These are phyloP conservation scores for Ganoderma meredithae DNA, from an alignment of 1,284 basidiomycete genomes.

Conservation along the genomic window DNA sequence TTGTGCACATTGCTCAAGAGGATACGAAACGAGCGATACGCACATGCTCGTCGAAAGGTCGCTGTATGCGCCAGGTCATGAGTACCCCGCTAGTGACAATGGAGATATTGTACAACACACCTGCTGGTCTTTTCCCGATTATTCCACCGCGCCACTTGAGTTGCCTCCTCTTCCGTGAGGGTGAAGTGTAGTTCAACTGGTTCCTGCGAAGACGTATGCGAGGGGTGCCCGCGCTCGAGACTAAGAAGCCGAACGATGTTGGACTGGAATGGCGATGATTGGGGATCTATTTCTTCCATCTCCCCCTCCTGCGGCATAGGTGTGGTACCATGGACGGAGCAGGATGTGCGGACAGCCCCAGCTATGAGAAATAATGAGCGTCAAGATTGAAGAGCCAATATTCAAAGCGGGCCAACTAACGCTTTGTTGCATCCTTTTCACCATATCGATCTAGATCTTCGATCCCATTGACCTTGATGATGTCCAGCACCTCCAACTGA, in stretches of 20 bases:
- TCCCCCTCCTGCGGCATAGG: not conserved
- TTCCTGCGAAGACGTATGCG: constrained; percentile 17
- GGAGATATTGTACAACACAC: constrained; percentile 7
- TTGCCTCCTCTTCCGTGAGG: constrained; percentile 22
- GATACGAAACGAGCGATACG: constrained; percentile 24
- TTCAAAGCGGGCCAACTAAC: not conserved
- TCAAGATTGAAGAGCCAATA: not conserved
- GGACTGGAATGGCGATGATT: constrained; percentile 18
- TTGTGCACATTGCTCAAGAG: constrained; percentile 10
- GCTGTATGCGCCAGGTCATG: constrained; percentile 6
- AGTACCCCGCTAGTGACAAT: not conserved
- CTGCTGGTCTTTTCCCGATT: constrained; percentile 8
- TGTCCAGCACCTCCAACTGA: not conserved
- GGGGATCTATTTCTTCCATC: not conserved
- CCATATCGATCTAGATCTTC: not conserved
- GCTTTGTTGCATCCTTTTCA: not conserved
- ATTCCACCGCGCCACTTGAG: constrained; percentile 25
- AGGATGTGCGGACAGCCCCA: not conserved
- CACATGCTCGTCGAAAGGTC: constrained; percentile 25
- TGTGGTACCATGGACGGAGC: not conserved
- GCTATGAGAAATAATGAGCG: not conserved
- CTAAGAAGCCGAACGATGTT: constrained; percentile 17
- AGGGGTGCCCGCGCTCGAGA: constrained; percentile 20
- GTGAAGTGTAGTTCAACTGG: constrained; percentile 23
- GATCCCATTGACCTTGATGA: not conserved